phyloP scores from a whole-genome alignment of 2,329 filamentous ascomycete genomes.

The Furcasterigmium furcatum region DNA sequence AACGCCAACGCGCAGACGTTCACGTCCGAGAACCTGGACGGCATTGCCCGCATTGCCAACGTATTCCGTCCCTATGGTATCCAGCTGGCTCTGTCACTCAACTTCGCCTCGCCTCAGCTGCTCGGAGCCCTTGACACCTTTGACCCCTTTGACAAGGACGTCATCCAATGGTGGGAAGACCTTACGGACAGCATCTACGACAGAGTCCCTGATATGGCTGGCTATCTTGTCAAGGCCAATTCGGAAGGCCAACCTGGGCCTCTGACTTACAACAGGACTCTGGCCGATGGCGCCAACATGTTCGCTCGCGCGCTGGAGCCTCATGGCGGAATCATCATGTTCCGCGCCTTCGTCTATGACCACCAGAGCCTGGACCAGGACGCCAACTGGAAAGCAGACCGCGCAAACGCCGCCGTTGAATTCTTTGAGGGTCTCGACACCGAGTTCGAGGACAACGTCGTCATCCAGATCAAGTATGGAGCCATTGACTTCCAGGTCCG shows the following conservation, averaged over 20 bases:
- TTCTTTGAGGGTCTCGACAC: conserved; percentile 64
- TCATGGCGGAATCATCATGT: conserved; percentile 60
- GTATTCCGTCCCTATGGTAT: conserved; percentile 66
- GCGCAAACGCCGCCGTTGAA: conserved; percentile 67
- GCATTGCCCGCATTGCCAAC: conserved; percentile 60
- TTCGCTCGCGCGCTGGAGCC: conserved; percentile 58
- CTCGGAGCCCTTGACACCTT: conserved; percentile 57
- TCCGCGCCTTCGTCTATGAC: conserved; percentile 71
- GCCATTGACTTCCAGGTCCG: conserved; percentile 74
- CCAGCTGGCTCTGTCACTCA: conserved; percentile 61
- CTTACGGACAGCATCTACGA: conserved; percentile 58
- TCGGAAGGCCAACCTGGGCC: conserved; percentile 71
- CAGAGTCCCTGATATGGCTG: conserved; percentile 62
- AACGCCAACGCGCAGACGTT: conserved; percentile 63
- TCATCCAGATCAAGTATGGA: conserved; percentile 72
- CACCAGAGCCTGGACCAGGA: conserved; percentile 35
- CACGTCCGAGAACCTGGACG: conserved; percentile 53
- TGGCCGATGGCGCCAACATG: conserved; percentile 65
- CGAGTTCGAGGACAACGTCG: conserved; percentile 66
- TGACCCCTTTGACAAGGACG: conserved; percentile 59
- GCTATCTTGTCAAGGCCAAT: conserved; percentile 69
- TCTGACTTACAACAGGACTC: conserved; percentile 65
- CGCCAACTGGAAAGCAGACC: conserved; percentile 61
- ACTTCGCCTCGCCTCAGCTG: conserved; percentile 62
- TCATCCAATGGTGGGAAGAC: conserved; percentile 61